Percentiles rank a stretch among this genome's conserved stretches.
These are phyloP conservation scores for Cenchrus purpureus DNA, from an alignment of 176 grass and related monocot species.

Conservation along the genomic window DNA sequence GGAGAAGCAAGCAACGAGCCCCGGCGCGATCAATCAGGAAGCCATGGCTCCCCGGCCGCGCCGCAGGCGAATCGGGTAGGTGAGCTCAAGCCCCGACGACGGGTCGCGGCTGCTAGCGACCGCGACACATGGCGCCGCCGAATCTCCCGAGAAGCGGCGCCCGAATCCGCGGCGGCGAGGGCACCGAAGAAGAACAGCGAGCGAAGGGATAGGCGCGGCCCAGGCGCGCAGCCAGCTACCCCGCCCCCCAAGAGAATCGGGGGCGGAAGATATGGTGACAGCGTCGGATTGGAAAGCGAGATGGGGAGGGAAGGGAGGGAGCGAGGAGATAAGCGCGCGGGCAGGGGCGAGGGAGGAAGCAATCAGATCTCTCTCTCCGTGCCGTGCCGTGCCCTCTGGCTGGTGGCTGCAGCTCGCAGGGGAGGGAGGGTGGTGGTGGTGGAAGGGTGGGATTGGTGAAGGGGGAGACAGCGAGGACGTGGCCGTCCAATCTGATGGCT, in stretches of 20 bases:
- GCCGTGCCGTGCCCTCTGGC: not conserved
- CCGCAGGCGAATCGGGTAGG: not conserved
- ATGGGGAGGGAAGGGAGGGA: not conserved
- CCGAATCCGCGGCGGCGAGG: slow-evolving; percentile 4
- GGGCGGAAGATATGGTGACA: not conserved
- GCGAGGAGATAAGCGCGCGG: slow-evolving; percentile 13
- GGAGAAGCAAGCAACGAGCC: not conserved
- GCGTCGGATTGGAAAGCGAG: not conserved
- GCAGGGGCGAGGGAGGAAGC: not conserved
- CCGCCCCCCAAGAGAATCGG: not conserved
- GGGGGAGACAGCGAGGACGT: slow-evolving; percentile 30
- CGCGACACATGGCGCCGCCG: no score
- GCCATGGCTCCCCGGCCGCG: not conserved
- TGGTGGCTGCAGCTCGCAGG: not conserved
- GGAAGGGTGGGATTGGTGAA: slow-evolving; percentile 16
- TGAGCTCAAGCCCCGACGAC: not conserved
- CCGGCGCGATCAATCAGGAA: not conserved
- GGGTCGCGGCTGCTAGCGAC: not conserved
- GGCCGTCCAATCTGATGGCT: slow-evolving; percentile 22
- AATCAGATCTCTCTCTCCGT: slow-evolving; percentile 24
- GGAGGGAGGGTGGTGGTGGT: not conserved
- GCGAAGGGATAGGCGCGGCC: not conserved
- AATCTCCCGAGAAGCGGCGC: not conserved
- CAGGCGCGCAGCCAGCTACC: no score
- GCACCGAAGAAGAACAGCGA: not conserved